Evolutionary conservation across 176 grass and related monocot genomes (phyloP).

Genomic region (Cenchrus fungigraminus): DNA sequence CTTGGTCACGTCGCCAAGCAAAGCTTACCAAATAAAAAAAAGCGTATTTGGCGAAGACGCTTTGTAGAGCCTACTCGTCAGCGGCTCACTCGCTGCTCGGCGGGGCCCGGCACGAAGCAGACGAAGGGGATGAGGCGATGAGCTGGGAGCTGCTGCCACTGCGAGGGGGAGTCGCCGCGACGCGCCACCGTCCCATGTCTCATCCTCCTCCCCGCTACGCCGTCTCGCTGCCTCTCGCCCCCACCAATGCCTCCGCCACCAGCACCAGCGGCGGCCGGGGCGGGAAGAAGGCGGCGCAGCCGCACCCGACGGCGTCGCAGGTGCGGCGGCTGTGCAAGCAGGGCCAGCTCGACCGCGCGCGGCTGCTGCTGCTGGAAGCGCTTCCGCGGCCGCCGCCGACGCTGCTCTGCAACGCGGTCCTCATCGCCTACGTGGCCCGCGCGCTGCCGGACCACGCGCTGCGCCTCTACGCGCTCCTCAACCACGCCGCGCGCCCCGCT

Average conservation of each 20-base stretch:
- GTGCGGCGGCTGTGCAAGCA: conserved; percentile 80
- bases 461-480: conserved; percentile 84
- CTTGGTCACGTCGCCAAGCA: neutral
- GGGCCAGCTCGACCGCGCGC: conserved; percentile 70
- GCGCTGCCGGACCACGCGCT: conserved; percentile 73
- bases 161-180: conserved; percentile 3
- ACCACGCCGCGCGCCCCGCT: conserved; percentile 37
- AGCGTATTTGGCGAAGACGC: neutral
- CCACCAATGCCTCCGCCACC: neutral
- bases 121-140: conserved; percentile 49
- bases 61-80: neutral
- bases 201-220: conserved; percentile 33
- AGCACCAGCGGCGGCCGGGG: neutral
- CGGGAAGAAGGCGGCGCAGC: neutral
- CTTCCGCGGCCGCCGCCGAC: conserved; percentile 60
- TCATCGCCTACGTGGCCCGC: conserved; percentile 83
- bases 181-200: conserved; percentile 42
- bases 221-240: conserved; percentile 10
- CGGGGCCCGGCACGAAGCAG: conserved; percentile 20
- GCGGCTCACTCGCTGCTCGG: conserved; percentile 4
- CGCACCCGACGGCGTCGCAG: conserved; percentile 44
- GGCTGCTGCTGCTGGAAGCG: conserved; percentile 62
- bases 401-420: conserved; percentile 77
- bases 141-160: conserved; percentile 22
- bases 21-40: neutral